Base-by-base conservation (phyloP, 129 eudicot genomes). In the Dittrichia graveolens region DNA sequence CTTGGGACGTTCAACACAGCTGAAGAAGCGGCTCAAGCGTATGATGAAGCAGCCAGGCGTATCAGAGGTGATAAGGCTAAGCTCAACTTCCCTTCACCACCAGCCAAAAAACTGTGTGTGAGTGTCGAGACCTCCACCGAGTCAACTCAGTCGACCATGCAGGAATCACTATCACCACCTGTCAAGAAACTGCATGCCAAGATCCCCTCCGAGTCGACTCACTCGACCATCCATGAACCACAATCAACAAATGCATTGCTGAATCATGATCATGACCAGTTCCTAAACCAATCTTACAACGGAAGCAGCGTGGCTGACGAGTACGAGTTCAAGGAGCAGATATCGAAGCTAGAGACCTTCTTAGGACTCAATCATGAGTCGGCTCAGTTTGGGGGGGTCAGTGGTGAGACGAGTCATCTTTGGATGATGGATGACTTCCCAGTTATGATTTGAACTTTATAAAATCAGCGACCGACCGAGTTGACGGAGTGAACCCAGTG, bases 31-130 rank as follows among this genome's bases (percentile, higher is more conserved):
- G 98, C 98, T 52, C 61, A 55, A 53, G 95, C 96, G 56, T 92
- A 92, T 19, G 98, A 92, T 24, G 81, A 59, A 13, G 98, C 95
- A 4, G 98, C 98, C 3, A 87, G 62, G 74, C 90, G 89, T 40
- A 87, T 92, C 43, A 78, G 96, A 11, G 98, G 98, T 43, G 71
- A 74, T 68, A 92, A 92, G 71, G 98, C 98, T 63, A 92, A 92
- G 85, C 96, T 92, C 86, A 92, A 92, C 79, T 92, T 92, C 49
- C 82, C 86, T 5, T 50, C 72, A 45, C 87, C 89, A 0, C 81
- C 84, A 3, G 67, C 85, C 52, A 91, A 88, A 84, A 67, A 80
- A 69, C 79, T 9, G 34, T 76, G 79, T 18, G 24, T 75, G 64
- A 15, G 2, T 14, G 16, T 73, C 67, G 24, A 4, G 14, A 48